Percentiles rank a stretch among this genome's conserved stretches.
phyloP scores from a whole-genome alignment of 371 early-diverging fungal species.

The Parasitella parasitica region DNA sequence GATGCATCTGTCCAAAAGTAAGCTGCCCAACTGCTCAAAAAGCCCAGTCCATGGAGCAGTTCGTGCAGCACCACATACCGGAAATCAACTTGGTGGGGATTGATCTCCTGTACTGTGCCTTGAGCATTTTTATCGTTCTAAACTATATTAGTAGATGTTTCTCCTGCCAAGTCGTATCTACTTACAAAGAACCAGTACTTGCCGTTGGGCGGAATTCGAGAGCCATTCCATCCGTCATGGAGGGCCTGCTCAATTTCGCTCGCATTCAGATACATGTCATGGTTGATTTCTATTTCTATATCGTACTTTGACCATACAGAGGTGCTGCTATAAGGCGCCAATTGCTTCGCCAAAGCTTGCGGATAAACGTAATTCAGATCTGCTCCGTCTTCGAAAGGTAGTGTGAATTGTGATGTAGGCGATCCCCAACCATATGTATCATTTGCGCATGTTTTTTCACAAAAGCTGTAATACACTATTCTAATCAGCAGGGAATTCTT shows the following conservation, averaged over 20 bases:
- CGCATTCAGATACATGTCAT: constrained; percentile 38
- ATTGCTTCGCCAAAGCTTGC: constrained; percentile 48
- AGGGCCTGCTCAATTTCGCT: constrained; percentile 22
- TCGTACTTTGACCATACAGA: constrained; percentile 44
- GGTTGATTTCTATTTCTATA: constrained; percentile 47
- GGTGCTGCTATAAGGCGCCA: constrained; percentile 43
- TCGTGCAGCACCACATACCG: constrained; percentile 45
- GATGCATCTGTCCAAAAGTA: constrained; percentile 44
- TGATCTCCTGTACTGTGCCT: constrained; percentile 4
- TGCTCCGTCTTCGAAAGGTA: constrained; percentile 50
- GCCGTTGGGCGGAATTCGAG: constrained; percentile 35
- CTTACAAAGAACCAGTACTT: constrained; percentile 43
- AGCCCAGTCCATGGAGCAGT: constrained; percentile 44
- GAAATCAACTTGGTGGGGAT: constrained; percentile 38
- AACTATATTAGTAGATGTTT: not conserved
- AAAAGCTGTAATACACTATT: constrained; percentile 34
- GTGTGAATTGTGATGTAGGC: constrained; percentile 47
- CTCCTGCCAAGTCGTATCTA: not conserved
- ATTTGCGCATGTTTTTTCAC: constrained; percentile 36
- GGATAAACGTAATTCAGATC: constrained; percentile 51
- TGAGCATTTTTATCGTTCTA: not conserved
- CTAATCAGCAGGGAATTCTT: constrained; percentile 36
- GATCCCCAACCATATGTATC: constrained; percentile 43
- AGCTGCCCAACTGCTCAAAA: constrained; percentile 50
- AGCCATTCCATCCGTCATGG: constrained; percentile 38